phyloP scores from a whole-genome alignment of 139 green algal genomes.

The Picochlorum sp. region DNA sequence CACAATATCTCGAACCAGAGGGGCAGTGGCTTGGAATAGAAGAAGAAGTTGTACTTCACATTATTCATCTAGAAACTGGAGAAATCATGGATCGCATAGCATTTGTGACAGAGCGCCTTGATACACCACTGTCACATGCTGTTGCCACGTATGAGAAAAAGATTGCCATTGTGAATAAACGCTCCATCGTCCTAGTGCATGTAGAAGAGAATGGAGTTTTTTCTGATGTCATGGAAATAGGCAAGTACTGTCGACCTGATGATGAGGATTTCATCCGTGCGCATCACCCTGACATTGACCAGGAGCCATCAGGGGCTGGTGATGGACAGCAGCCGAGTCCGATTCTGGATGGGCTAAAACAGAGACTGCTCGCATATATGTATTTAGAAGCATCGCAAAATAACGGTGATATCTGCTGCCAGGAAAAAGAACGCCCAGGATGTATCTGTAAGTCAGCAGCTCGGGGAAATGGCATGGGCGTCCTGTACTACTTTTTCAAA shows the following conservation, averaged over 20 bases:
- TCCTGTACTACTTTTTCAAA: constrained; percentile 11
- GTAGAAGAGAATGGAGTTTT: constrained; percentile 7
- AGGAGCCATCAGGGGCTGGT: constrained; percentile 23
- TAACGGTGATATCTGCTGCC: not conserved
- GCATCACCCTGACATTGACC: constrained; percentile 6
- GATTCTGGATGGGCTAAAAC: constrained; percentile 20
- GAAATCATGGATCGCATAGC: constrained; percentile 5
- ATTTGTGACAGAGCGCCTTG: not conserved
- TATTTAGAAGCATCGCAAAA: constrained; percentile 12
- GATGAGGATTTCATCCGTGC: not conserved
- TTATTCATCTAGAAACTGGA: constrained; percentile 6
- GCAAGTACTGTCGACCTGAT: constrained; percentile 17
- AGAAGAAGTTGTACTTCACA: constrained; percentile 12
- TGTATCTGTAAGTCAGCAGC: not conserved
- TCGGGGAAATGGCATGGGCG: not conserved
- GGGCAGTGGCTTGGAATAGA: not conserved
- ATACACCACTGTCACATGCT: not conserved
- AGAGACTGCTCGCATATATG: constrained; percentile 22
- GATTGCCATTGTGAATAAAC: constrained; percentile 17
- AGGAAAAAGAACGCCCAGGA: not conserved
- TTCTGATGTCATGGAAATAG: constrained; percentile 9
- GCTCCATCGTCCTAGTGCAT: not conserved
- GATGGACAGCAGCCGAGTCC: not conserved
- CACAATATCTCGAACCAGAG: not conserved
- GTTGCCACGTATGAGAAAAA: constrained; percentile 11